Evolutionary conservation across 73 alveolate species (phyloP).

Genomic region (Paramecium biaurelia): DNA sequence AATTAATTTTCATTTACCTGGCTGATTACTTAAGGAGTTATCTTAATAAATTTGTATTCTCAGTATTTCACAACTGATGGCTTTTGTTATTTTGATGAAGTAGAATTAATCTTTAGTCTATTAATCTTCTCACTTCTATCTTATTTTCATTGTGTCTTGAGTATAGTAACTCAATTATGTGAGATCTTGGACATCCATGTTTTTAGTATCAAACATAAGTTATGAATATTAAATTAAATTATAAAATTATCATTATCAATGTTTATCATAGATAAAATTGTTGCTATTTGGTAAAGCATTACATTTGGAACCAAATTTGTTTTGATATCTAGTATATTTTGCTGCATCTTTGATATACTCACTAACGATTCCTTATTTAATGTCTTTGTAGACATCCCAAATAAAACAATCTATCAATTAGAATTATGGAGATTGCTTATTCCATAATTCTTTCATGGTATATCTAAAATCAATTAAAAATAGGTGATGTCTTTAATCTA

Average conservation of each 20-base stretch:
- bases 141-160: not conserved
- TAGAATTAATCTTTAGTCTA: not conserved
- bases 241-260: not conserved
- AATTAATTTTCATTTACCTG: not conserved
- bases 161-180: not conserved
- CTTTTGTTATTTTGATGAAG: not conserved
- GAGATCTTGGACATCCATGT: not conserved
- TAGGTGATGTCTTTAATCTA: not conserved
- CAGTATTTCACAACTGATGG: not conserved
- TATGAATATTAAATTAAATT: not conserved
- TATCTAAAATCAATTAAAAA: not conserved
- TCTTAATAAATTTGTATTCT: not conserved
- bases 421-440: slow-evolving; percentile 28
- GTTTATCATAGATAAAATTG: not conserved
- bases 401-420: not conserved
- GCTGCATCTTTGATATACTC: not conserved
- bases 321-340: not conserved
- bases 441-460: slow-evolving; percentile 42
- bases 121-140: not conserved
- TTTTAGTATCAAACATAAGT: slow-evolving; percentile 17
- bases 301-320: slow-evolving; percentile 44
- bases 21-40: not conserved
- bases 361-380: not conserved
- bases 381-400: not conserved
- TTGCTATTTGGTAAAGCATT: not conserved